Base-by-base conservation (phyloP, 129 eudicot species). In the Flaveria linearis region DNA sequence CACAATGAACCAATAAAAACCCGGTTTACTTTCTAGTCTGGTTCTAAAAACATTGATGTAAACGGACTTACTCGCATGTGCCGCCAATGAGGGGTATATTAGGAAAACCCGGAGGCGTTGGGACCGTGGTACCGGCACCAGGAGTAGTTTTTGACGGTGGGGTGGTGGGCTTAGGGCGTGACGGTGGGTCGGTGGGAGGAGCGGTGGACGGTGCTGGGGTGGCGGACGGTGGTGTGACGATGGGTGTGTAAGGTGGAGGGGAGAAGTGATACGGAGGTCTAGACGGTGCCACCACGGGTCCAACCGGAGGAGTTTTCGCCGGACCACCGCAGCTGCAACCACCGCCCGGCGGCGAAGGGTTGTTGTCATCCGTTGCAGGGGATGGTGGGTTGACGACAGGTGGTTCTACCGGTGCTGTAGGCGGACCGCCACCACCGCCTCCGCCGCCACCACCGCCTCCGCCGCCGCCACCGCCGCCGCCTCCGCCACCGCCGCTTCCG, bases 51-150 rank as follows among this genome's bases (percentile, higher is more conserved):
- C 13, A 45, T 45, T 45, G 1, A 57, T 17, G 11, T 76, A 30
- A 36, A 67, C 18, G 47, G 17, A 87, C 97, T 92, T 86, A 89
- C 97, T 22, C 50, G 90, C 91, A 89, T 15, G 92, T 84, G 47
- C 86, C 86, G 28, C 80, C 83, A 45, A 87, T 26, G 69, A 88
- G 87, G 28, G 94, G 92, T 7, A 87, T 70, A 68, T 73, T 55
- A 17, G 96, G 96, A 78, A 79, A 76, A 43, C 55, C 69, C 15
- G 92, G 80, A 69, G 97, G 92, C 28, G 93, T 75, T 7, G 77
- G 90, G 30, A 60, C 17, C 3, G 86, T 68, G 85, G 42, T 80
- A 39, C 75, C 80, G 4, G 87, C 79, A 43, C 64, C 41, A 18
- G 85, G 56, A 0, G 86, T 83, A 47, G 76, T 65, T 1, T 20